Evolutionary conservation across 768 basidiomycete species (phyloP), one percentile per base, ranked within the genome.

Genomic region (Pulveroboletus sp.): DNA sequence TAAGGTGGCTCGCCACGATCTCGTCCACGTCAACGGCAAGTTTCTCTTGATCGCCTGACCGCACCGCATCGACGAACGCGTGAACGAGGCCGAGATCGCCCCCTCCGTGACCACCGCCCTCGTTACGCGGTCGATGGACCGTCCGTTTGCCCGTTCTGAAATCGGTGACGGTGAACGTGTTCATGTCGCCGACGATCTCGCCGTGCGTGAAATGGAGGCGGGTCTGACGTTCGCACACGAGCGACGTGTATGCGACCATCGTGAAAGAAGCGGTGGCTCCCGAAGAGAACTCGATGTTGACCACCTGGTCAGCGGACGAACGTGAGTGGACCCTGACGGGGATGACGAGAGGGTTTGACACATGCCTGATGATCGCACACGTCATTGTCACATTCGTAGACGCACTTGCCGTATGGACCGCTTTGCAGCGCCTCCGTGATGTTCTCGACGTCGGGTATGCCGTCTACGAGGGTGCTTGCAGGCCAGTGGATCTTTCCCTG

Each of bases 131-230:
- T 13, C 57, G 59, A 62, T 78, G 72, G 3, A 53, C 65, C 38
- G 69, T 80, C 42, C 68, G 73, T 35, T 51, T 54, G 20, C 73
- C 68, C 36, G 78, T 81, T 47, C 81, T 76, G 70, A 93, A 94
- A 68, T 93, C 82, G 19, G 80, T 84, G 17, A 89, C 81, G 13
- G 82, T 88, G 61, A 87, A 92, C 11, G 69, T 76, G 14, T 49
- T 67, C 89, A 90, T 90, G 65, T 94, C 80, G 23, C 92, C 92
- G n/a, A 93, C 75, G 44, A 94, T 83, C 69, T 93, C 92, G 5
- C 92, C 92, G 49, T 89, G 78, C 3, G 85, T 83, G 59, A 93
- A 93, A 64, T 93, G 90, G 62, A 93, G 71, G 13, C 88, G 79
- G 5, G 87, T 85, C 60, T 89, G 83, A n/a, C 92, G 84, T 29